These are phyloP conservation scores for Avena sativa DNA, from an alignment of 176 grass and related monocot species.

Conservation along the genomic window DNA sequence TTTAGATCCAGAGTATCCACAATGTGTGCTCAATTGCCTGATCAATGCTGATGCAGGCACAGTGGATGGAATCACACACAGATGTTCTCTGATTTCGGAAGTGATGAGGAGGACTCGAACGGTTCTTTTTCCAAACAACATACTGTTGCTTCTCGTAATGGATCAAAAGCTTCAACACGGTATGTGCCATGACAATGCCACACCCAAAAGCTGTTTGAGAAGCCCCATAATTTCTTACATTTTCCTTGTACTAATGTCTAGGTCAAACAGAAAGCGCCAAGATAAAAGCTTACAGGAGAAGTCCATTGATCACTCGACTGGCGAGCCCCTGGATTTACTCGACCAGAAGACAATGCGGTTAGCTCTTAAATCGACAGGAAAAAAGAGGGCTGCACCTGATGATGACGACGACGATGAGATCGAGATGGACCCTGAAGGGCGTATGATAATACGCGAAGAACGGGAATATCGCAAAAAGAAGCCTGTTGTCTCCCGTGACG, in stretches of 20 bases:
- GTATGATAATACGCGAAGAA: slow-evolving; percentile 78
- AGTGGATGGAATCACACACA: slow-evolving; percentile 95
- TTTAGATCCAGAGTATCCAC: neutral
- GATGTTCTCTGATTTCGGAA: slow-evolving; percentile 94
- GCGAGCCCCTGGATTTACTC: slow-evolving; percentile 85
- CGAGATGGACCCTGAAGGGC: slow-evolving; percentile 80
- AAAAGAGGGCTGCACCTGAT: slow-evolving; percentile 52
- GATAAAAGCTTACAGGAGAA: slow-evolving; percentile 75
- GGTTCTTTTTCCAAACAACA: slow-evolving; percentile 38
- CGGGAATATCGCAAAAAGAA: slow-evolving; percentile 63
- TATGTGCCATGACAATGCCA: slow-evolving; percentile 42
- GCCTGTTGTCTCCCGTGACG: slow-evolving; percentile 16
- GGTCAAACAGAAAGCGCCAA: slow-evolving; percentile 57
- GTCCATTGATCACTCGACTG: slow-evolving; percentile 61
- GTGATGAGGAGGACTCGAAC: slow-evolving; percentile 64
- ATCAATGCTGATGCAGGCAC: slow-evolving; percentile 55
- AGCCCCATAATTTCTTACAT: slow-evolving; percentile 25
- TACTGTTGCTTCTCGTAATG: slow-evolving; percentile 48
- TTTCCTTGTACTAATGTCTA: slow-evolving; percentile 38
- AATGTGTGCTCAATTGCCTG: slow-evolving; percentile 9
- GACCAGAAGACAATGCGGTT: slow-evolving; percentile 72
- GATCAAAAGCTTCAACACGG: slow-evolving; percentile 75
- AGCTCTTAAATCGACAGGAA: slow-evolving; percentile 69
- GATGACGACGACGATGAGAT: slow-evolving; percentile 58
- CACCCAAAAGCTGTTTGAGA: neutral